Evolutionary conservation across 2,329 filamentous ascomycete species (phyloP).

Genomic region (Elsinoe australis): DNA sequence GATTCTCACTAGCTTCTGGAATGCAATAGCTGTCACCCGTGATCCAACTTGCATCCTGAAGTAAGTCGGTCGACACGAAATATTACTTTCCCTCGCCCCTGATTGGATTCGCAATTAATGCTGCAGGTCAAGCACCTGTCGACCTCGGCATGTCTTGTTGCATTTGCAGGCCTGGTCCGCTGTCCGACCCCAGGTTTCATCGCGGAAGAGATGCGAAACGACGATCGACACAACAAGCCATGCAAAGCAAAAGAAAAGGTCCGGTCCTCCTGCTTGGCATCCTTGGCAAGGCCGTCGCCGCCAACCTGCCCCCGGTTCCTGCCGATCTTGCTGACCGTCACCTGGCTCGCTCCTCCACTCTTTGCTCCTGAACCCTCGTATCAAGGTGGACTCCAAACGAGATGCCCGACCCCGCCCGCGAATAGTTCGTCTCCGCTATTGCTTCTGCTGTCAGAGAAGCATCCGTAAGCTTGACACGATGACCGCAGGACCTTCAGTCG

Average conservation of each 20-base stretch:
- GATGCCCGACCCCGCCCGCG: no score
- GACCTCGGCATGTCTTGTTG: slow-evolving; percentile 3
- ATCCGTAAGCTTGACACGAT: no score
- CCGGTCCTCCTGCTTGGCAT: background rate
- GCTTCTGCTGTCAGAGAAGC: no score
- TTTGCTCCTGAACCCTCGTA: no score
- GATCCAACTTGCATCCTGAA: slow-evolving; percentile 9
- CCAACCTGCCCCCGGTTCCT: no score
- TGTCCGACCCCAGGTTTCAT: background rate
- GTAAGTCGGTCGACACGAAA: background rate
- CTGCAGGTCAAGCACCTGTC: slow-evolving; percentile 1
- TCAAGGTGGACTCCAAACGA: no score
- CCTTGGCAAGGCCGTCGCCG: slow-evolving; percentile 1
- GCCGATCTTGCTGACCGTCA: no score
- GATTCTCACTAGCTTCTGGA: no score
- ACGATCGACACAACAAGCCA: slow-evolving; percentile 9
- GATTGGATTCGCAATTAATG: slow-evolving; percentile 2
- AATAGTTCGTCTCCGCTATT: no score
- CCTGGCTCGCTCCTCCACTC: background rate
- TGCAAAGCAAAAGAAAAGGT: background rate
- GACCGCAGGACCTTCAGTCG: no score
- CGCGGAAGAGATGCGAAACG: slow-evolving; percentile 6
- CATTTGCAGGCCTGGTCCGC: background rate
- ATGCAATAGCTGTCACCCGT: background rate
- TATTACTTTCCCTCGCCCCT: background rate